Conservation (phyloP, 2,329 filamentous ascomycete species). For the Cladosporium austrohemisphaericum region DNA sequence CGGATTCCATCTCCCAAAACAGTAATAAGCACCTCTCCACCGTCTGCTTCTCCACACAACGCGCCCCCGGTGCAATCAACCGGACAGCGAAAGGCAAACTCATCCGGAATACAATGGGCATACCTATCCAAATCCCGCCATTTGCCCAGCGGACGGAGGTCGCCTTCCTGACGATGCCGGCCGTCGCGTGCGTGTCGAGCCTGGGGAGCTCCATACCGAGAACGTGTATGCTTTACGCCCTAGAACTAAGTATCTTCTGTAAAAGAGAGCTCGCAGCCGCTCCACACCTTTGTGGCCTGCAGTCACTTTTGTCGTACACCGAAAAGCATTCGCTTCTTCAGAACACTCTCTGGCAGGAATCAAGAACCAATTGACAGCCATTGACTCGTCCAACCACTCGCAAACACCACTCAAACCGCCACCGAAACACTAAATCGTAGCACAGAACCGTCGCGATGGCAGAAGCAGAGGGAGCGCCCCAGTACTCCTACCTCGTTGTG, state of each 20-base stretch:
- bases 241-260: background rate
- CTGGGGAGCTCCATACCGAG: conserved; percentile 14
- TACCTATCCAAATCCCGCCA: conserved; percentile 1
- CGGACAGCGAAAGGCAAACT: conserved; percentile 9
- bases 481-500: conserved; percentile 32
- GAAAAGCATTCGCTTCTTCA: background rate
- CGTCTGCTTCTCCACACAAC: background rate
- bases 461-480: conserved; percentile 7
- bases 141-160: conserved; percentile 3
- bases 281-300: conserved; percentile 8
- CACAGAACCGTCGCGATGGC: no score
- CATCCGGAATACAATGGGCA: background rate
- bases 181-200: background rate
- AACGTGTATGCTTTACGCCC: conserved; percentile 13
- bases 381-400: background rate
- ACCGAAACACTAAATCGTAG: no score
- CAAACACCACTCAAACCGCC: background rate
- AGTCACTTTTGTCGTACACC: conserved; percentile 1
- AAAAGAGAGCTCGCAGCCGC: conserved; percentile 4
- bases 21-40: conserved; percentile 2
- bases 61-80: background rate
- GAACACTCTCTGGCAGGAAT: background rate
- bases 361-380: background rate
- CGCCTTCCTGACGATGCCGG: background rate
- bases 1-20: conserved; percentile 2